Evolutionary conservation across 768 basidiomycete species (phyloP).

Genomic region (Hygrophoropsis aurantiaca): DNA sequence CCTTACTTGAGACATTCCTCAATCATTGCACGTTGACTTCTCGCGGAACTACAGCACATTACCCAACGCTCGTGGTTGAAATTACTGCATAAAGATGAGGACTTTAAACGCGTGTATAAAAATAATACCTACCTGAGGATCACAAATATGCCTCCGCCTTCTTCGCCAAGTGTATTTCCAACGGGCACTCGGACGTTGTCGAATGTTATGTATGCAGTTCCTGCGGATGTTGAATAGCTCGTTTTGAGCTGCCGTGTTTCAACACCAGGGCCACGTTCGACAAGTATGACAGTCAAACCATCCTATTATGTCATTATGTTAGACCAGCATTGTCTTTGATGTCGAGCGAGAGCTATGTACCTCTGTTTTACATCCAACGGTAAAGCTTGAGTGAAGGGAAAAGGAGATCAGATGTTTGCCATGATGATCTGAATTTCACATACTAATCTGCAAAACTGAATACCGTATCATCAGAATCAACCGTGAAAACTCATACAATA

Average conservation of each 20-base stretch:
- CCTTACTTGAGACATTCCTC: constrained; percentile 83
- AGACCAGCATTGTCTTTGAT: constrained; percentile 17
- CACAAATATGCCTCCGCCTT: constrained; percentile 62
- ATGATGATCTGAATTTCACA: constrained; percentile 6
- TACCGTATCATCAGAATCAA: background rate
- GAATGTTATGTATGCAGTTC: constrained; percentile 82
- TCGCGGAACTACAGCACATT: constrained; percentile 77
- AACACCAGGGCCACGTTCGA: constrained; percentile 63
- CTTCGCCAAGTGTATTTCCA: constrained; percentile 75
- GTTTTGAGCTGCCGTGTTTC: constrained; percentile 74
- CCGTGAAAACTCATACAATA: background rate
- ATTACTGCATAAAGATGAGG: constrained; percentile 49
- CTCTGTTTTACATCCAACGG: constrained; percentile 56
- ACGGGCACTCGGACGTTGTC: constrained; percentile 85
- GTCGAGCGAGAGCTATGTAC: constrained; percentile 24
- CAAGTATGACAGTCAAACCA: constrained; percentile 65
- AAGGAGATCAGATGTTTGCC: constrained; percentile 10
- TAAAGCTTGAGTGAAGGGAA: constrained; percentile 47
- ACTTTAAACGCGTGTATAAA: background rate
- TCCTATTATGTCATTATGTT: constrained; percentile 33
- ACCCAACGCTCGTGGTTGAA: constrained; percentile 97
- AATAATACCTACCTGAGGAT: constrained; percentile 43
- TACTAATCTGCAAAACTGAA: constrained; percentile 46
- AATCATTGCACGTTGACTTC: constrained; percentile 63
- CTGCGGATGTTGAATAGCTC: constrained; percentile 84